A percentile compares a stretch with the other conserved stretches of the same genome.
Evolutionary conservation across 495 filamentous ascomycete genomes (phyloP).

Genomic region (Xylaria sp.): DNA sequence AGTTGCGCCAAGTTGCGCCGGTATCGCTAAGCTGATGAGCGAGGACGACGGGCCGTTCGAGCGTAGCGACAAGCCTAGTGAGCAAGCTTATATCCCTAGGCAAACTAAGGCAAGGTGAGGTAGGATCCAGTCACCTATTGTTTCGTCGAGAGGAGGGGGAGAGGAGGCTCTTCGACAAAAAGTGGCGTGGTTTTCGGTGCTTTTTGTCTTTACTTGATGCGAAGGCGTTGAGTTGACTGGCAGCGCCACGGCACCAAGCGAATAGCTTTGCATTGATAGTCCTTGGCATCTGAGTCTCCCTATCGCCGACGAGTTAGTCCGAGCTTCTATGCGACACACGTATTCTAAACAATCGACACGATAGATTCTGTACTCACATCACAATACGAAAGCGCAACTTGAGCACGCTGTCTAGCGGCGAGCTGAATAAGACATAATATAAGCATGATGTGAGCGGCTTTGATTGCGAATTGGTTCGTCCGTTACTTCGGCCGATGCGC

Average conservation of each 20-base stretch:
- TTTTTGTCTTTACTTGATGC: neutral
- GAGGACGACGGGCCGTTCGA: neutral
- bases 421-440: neutral
- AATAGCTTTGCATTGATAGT: neutral
- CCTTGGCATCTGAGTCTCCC: conserved; percentile 6
- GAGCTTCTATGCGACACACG: neutral
- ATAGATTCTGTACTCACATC: neutral
- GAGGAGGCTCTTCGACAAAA: neutral
- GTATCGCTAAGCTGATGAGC: conserved; percentile 18
- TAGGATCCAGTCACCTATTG: neutral
- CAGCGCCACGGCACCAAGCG: neutral
- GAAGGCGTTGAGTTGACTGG: neutral
- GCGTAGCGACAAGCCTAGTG: neutral
- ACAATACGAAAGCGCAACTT: neutral
- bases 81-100: conserved; percentile 2
- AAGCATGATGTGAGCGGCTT: neutral
- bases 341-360: neutral
- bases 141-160: neutral
- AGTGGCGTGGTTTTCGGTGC: neutral
- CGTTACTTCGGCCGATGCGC: conserved; percentile 18
- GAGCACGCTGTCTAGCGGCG: neutral
- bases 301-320: neutral
- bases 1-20: conserved; percentile 13
- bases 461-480: neutral
- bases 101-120: neutral